A percentile compares a stretch with the other conserved stretches of the same genome.
These are phyloP conservation scores for Penicillium sp. DNA, from an alignment of 2,329 filamentous ascomycete species.

Conservation along the genomic window DNA sequence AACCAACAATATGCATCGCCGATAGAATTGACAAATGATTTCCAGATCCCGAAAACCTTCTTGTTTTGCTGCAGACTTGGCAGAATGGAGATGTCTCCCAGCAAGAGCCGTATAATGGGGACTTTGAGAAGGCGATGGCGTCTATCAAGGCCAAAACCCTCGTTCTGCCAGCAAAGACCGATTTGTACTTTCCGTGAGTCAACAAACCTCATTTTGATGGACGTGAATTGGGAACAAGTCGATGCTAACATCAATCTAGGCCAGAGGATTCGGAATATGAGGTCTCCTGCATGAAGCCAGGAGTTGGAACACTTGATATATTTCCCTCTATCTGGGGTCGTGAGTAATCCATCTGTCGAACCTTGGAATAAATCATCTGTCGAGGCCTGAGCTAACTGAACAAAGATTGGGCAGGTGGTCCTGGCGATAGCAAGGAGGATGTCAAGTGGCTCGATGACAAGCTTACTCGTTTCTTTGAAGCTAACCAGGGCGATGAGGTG, in stretches of 20 bases:
- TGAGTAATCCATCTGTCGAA: constrained; percentile 35
- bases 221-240: not conserved
- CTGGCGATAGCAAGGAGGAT: constrained; percentile 70
- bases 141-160: constrained; percentile 72
- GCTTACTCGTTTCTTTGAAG: constrained; percentile 56
- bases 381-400: constrained; percentile 14
- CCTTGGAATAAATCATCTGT: not conserved
- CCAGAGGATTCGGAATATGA: constrained; percentile 78
- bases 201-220: not conserved
- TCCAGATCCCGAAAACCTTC: constrained; percentile 70
- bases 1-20: not conserved
- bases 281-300: constrained; percentile 62
- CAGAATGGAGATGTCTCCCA: constrained; percentile 70
- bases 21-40: not conserved
- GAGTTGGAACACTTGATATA: constrained; percentile 56
- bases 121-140: constrained; percentile 67
- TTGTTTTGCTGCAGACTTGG: constrained; percentile 78
- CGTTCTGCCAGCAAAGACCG: constrained; percentile 71
- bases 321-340: constrained; percentile 68
- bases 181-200: constrained; percentile 74
- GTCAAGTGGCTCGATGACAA: constrained; percentile 70
- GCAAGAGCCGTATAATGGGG: constrained; percentile 67
- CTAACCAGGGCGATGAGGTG: constrained; percentile 7
- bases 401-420: constrained; percentile 64
- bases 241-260: constrained; percentile 35